Conservation (phyloP, 2,329 filamentous ascomycete species). For the Dactylellina drechsleri region DNA sequence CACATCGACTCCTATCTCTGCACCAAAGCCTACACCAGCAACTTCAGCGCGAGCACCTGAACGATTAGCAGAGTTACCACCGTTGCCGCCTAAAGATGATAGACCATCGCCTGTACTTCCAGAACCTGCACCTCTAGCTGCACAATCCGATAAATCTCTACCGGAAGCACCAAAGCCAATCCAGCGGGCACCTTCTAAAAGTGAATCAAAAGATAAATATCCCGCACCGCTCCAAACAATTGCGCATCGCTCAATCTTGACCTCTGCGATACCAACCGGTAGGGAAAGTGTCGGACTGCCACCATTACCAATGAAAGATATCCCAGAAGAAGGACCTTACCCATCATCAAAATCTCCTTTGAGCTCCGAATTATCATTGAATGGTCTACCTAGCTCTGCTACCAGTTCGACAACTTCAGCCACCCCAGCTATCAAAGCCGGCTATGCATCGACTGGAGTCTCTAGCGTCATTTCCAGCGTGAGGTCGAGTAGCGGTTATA, state of each 20-base stretch:
- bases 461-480: slow-evolving; percentile 49
- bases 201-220: slow-evolving; percentile 34
- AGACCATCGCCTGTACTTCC: slow-evolving; percentile 22
- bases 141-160: slow-evolving; percentile 22
- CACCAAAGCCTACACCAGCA: slow-evolving; percentile 20
- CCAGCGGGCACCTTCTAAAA: slow-evolving; percentile 39
- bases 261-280: slow-evolving; percentile 31
- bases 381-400: slow-evolving; percentile 6
- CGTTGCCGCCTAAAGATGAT: slow-evolving; percentile 32
- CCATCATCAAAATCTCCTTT: slow-evolving; percentile 30
- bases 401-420: slow-evolving; percentile 12
- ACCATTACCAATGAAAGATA: slow-evolving; percentile 49
- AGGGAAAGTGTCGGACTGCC: slow-evolving; percentile 39
- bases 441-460: slow-evolving; percentile 41
- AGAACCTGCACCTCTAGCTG: slow-evolving; percentile 9
- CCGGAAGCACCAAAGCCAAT: slow-evolving; percentile 36
- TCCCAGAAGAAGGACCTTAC: slow-evolving; percentile 50
- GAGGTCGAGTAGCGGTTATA: slow-evolving; percentile 42
- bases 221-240: slow-evolving; percentile 39
- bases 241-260: slow-evolving; percentile 45
- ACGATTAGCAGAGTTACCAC: slow-evolving; percentile 28
- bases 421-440: slow-evolving; percentile 12
- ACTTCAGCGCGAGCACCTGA: slow-evolving; percentile 20
- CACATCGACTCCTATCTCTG: background rate
- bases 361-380: slow-evolving; percentile 18